Conservation (phyloP, 345 rosid genomes). For the Citrus maxima region DNA sequence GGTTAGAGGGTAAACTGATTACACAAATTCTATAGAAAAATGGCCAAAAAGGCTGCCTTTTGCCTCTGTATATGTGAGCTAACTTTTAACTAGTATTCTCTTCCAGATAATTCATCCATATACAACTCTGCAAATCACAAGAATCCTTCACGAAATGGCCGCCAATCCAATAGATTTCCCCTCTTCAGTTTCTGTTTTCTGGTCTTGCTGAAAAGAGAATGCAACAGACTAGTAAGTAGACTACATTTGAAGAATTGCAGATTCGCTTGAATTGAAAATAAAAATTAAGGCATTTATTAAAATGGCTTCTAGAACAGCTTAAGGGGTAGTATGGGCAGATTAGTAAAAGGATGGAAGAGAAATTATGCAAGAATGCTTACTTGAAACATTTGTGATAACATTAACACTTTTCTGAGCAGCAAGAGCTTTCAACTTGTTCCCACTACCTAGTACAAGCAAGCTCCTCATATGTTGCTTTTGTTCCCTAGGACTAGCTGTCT, state of each 20-base stretch:
- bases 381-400: slow-evolving; percentile 72
- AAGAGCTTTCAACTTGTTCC: slow-evolving; percentile 79
- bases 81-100: not conserved
- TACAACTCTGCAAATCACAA: slow-evolving; percentile 14
- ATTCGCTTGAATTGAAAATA: not conserved
- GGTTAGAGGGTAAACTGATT: not conserved
- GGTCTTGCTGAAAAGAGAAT: slow-evolving; percentile 44
- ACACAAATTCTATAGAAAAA: not conserved
- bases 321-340: too few relatives aligned
- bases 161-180: slow-evolving; percentile 64
- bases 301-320: too few relatives aligned
- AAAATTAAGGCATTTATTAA: not conserved
- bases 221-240: slow-evolving; percentile 3
- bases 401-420: slow-evolving; percentile 73
- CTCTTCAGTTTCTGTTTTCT: slow-evolving; percentile 52
- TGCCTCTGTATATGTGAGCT: not conserved
- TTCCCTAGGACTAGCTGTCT: slow-evolving; percentile 85
- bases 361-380: slow-evolving; percentile 30
- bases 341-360: too few relatives aligned
- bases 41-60: slow-evolving; percentile 1
- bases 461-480: slow-evolving; percentile 88
- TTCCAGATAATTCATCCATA: slow-evolving; percentile 3
- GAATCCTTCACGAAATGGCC: slow-evolving; percentile 46
- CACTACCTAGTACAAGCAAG: slow-evolving; percentile 71
- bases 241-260: not conserved